Percentiles rank a stretch among this genome's conserved stretches.
phyloP scores from a whole-genome alignment of 139 green algal species.

The Closterium sp. region DNA sequence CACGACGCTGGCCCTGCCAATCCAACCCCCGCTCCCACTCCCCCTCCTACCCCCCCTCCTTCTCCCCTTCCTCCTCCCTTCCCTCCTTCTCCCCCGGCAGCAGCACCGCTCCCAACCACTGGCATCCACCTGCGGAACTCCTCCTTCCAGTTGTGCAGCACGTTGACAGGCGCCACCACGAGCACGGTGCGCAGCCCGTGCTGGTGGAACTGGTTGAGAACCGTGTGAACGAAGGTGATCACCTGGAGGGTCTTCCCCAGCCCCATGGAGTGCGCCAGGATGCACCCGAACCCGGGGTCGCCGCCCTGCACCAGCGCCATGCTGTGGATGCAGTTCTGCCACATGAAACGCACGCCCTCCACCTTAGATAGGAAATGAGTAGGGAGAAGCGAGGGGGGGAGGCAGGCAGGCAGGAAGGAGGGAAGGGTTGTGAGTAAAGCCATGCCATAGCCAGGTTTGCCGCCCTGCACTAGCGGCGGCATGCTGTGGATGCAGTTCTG shows the following conservation, averaged over 20 bases:
- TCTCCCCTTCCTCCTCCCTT: background rate
- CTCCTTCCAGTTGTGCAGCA: conserved; percentile 47
- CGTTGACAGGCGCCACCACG: conserved; percentile 42
- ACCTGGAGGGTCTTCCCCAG: conserved; percentile 51
- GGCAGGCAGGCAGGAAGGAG: background rate
- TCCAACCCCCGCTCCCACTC: background rate
- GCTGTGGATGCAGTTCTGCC: conserved; percentile 38
- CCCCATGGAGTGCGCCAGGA: conserved; percentile 48
- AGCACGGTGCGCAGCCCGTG: conserved; percentile 25
- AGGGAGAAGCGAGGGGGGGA: background rate
- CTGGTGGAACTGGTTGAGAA: background rate
- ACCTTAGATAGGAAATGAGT: background rate
- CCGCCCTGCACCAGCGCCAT: conserved; percentile 16
- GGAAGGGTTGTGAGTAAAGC: background rate
- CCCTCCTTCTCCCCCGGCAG: background rate
- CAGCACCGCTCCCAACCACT: no score
- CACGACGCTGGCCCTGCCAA: no score
- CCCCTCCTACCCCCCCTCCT: background rate
- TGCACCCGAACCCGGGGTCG: conserved; percentile 34
- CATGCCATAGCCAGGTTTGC: no score
- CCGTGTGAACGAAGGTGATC: conserved; percentile 41
- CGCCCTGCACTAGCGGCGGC: no score
- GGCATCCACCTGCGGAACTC: conserved; percentile 40
- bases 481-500: conserved; percentile 34
- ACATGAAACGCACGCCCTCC: conserved; percentile 40